phyloP scores from a whole-genome alignment of 2,329 filamentous ascomycete genomes.

The Penicillium paneum region DNA sequence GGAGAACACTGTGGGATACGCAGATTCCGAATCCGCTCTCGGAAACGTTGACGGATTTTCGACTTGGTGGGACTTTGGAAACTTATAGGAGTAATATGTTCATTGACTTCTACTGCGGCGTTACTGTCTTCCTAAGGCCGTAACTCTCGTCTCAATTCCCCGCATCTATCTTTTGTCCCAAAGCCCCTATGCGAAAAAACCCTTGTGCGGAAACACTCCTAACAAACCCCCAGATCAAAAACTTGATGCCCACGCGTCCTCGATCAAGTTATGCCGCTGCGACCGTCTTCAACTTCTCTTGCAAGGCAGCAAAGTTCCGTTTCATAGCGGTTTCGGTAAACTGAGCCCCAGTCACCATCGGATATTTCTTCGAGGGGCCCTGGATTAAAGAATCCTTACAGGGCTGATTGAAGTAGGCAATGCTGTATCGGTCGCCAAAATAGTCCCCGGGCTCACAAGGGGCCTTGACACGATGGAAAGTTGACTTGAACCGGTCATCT shows the following conservation, averaged over 20 bases:
- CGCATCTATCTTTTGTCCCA: background rate
- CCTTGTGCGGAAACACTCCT: slow-evolving; percentile 14
- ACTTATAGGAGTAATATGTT: slow-evolving; percentile 29
- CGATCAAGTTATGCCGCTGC: slow-evolving; percentile 11
- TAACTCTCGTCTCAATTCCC: background rate
- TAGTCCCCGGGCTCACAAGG: slow-evolving; percentile 54
- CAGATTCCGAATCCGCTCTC: slow-evolving; percentile 26
- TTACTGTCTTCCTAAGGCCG: slow-evolving; percentile 3
- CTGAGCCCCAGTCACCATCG: slow-evolving; percentile 57
- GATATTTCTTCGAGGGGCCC: slow-evolving; percentile 61
- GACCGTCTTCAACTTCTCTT: slow-evolving; percentile 45
- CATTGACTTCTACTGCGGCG: slow-evolving; percentile 20
- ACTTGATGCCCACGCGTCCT: background rate
- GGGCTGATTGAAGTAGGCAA: slow-evolving; percentile 66
- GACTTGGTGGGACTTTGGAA: slow-evolving; percentile 38
- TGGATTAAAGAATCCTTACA: slow-evolving; percentile 58
- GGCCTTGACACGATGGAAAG: slow-evolving; percentile 63
- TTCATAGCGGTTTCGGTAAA: slow-evolving; percentile 58
- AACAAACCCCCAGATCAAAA: background rate
- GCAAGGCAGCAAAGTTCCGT: slow-evolving; percentile 54
- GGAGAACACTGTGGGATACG: slow-evolving; percentile 29
- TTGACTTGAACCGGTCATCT: slow-evolving; percentile 65
- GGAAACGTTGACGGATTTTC: slow-evolving; percentile 34
- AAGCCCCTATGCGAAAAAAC: slow-evolving; percentile 12
- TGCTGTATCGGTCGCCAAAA: slow-evolving; percentile 61